These are phyloP conservation scores for Diplotaxis tenuifolia DNA, from an alignment of 345 rosid species.

Conservation along the genomic window DNA sequence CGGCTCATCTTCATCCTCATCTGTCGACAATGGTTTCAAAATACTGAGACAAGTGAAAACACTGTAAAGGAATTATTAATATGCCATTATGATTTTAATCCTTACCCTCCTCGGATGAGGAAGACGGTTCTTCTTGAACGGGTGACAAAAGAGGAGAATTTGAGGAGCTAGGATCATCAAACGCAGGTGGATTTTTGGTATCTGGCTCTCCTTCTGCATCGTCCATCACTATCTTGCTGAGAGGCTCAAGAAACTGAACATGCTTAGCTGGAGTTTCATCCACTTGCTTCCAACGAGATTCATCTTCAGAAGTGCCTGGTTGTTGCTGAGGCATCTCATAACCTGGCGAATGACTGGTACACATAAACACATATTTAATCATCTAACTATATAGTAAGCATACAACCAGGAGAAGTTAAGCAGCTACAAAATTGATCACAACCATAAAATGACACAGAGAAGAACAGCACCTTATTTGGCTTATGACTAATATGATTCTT, in stretches of 20 bases:
- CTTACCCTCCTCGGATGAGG: conserved; percentile 88
- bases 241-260: conserved; percentile 72
- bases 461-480: conserved; percentile 7
- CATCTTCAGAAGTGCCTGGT: conserved; percentile 13
- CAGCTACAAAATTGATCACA: background rate
- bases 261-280: conserved; percentile 43
- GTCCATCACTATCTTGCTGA: conserved; percentile 58
- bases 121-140: conserved; percentile 82
- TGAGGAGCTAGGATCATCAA: conserved; percentile 65
- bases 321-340: conserved; percentile 16
- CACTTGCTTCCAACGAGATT: conserved; percentile 12
- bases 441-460: background rate
- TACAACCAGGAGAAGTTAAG: conserved; percentile 7
- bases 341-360: conserved; percentile 19
- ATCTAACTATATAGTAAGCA: conserved; percentile 4
- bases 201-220: conserved; percentile 49
- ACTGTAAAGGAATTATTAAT: conserved; percentile 12
- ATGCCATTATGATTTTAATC: background rate
- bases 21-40: conserved; percentile 45
- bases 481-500: conserved; percentile 23
- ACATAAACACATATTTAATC: conserved; percentile 4
- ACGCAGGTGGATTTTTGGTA: conserved; percentile 49
- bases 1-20: conserved; percentile 81
- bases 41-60: conserved; percentile 22
- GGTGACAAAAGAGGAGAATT: conserved; percentile 71